Evolutionary conservation across 1,139 yeast species (phyloP).

Genomic region (Cylindricascospora bacillispora): DNA sequence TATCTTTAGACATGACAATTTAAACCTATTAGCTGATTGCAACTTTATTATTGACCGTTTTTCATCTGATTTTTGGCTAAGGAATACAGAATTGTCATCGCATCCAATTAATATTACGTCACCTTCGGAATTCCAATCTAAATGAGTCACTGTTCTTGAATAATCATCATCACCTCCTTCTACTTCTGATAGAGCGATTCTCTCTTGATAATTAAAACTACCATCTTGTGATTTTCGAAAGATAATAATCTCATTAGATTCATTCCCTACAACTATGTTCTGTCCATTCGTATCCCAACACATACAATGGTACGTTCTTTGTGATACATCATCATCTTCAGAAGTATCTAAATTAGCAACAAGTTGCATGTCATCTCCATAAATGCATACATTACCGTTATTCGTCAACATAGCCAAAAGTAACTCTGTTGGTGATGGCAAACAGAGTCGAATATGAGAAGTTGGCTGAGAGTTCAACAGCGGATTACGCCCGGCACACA

Average conservation of each 20-base stretch:
- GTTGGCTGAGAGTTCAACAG: slow-evolving; percentile 22
- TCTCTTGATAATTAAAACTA: neutral
- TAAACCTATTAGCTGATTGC: slow-evolving; percentile 11
- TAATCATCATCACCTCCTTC: neutral
- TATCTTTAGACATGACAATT: slow-evolving; percentile 12
- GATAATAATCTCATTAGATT: slow-evolving; percentile 11
- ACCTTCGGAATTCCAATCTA: slow-evolving; percentile 14
- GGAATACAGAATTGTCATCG: slow-evolving; percentile 11
- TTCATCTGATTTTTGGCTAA: neutral
- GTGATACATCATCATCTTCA: neutral
- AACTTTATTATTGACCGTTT: neutral
- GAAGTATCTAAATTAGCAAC: slow-evolving; percentile 15
- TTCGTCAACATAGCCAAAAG: slow-evolving; percentile 20
- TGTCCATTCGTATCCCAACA: slow-evolving; percentile 19
- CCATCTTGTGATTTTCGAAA: slow-evolving; percentile 1
- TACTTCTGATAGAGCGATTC: too few relatives aligned
- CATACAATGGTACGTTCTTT: slow-evolving; percentile 19
- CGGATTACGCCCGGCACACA: slow-evolving; percentile 12
- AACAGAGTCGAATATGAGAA: slow-evolving; percentile 12
- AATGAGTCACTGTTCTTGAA: slow-evolving; percentile 14
- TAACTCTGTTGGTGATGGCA: slow-evolving; percentile 12
- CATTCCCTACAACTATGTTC: slow-evolving; percentile 19
- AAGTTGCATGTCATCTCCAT: slow-evolving; percentile 5
- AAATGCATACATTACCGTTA: slow-evolving; percentile 19
- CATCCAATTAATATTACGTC: slow-evolving; percentile 2